Conservation (phyloP, 768 basidiomycete species). For the Melanogaster broomeanus region DNA sequence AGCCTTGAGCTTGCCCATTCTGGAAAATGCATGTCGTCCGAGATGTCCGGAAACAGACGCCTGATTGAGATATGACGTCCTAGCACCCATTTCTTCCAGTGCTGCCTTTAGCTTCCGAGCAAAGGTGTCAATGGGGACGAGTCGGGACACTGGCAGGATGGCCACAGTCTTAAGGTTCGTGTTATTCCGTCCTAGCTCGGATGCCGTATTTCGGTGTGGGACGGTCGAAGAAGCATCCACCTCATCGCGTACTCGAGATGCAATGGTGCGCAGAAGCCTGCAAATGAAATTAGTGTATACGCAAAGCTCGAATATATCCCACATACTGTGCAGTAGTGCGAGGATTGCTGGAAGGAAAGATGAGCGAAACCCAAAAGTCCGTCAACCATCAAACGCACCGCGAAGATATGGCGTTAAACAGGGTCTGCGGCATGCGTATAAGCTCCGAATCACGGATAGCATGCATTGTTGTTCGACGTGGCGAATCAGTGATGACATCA, state of each 20-base stretch:
- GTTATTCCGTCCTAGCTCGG: slow-evolving; percentile 76
- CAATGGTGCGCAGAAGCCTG: slow-evolving; percentile 85
- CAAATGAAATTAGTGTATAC: slow-evolving; percentile 1
- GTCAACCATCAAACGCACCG: slow-evolving; percentile 44
- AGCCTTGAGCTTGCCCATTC: slow-evolving; percentile 97
- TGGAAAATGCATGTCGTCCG: slow-evolving; percentile 91
- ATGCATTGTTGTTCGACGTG: slow-evolving; percentile 87
- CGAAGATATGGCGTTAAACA: slow-evolving; percentile 96
- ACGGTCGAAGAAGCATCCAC: slow-evolving; percentile 61
- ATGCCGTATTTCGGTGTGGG: slow-evolving; percentile 50
- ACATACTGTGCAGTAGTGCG: slow-evolving; percentile 81
- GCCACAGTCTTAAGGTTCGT: slow-evolving; percentile 93
- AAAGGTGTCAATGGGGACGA: slow-evolving; percentile 88
- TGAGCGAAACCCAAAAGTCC: neutral
- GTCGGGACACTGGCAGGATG: slow-evolving; percentile 82
- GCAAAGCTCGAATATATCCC: neutral
- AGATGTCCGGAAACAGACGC: slow-evolving; percentile 89
- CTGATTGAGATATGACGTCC: slow-evolving; percentile 92
- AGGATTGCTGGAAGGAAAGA: slow-evolving; percentile 57
- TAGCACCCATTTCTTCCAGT: slow-evolving; percentile 90
- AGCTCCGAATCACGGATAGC: slow-evolving; percentile 98
- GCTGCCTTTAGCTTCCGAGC: slow-evolving; percentile 86
- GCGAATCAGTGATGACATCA: slow-evolving; percentile 92
- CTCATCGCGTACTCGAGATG: slow-evolving; percentile 85
- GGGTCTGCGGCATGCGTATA: slow-evolving; percentile 93